Conservation (phyloP, 345 rosid species). For the Melastoma malabathricum region DNA sequence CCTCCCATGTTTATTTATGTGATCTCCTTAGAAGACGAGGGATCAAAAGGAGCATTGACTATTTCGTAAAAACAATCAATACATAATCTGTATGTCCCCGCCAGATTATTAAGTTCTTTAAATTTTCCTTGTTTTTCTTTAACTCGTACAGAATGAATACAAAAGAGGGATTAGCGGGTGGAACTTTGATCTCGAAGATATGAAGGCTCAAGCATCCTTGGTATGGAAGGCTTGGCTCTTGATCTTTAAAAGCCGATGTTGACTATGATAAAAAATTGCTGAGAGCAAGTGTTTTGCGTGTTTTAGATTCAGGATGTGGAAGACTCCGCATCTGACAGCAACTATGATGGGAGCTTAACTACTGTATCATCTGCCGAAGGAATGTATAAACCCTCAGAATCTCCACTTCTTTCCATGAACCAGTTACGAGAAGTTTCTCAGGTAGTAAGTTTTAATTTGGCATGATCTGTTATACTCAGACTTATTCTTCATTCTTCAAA, state of each 20-base stretch:
- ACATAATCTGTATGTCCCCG: too few relatives aligned
- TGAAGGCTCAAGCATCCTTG: slow-evolving; percentile 98
- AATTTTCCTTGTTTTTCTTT: too few relatives aligned
- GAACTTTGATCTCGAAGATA: slow-evolving; percentile 93
- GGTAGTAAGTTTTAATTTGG: slow-evolving; percentile 17
- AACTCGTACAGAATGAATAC: slow-evolving; percentile 61
- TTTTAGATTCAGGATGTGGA: slow-evolving; percentile 77
- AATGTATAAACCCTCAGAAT: slow-evolving; percentile 33
- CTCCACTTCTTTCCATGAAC: slow-evolving; percentile 12
- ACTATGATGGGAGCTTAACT: slow-evolving; percentile 38
- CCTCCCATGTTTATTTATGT: too few relatives aligned
- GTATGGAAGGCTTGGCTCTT: slow-evolving; percentile 24
- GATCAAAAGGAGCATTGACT: too few relatives aligned
- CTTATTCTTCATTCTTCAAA: slow-evolving; percentile 1
- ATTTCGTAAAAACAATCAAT: too few relatives aligned
- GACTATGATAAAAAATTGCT: background rate
- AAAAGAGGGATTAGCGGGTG: slow-evolving; percentile 96
- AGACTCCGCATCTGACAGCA: slow-evolving; percentile 38
- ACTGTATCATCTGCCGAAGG: slow-evolving; percentile 35
- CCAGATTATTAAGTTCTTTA: too few relatives aligned
- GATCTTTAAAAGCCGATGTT: slow-evolving; percentile 1
- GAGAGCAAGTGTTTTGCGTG: slow-evolving; percentile 7
- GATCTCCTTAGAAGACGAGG: too few relatives aligned
- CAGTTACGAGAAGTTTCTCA: slow-evolving; percentile 21
- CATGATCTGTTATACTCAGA: slow-evolving; percentile 2